A percentile compares a stretch with the other conserved stretches of the same genome.
These are phyloP conservation scores for Phragmites australis DNA, from an alignment of 176 grass and related monocot species.

Conservation along the genomic window DNA sequence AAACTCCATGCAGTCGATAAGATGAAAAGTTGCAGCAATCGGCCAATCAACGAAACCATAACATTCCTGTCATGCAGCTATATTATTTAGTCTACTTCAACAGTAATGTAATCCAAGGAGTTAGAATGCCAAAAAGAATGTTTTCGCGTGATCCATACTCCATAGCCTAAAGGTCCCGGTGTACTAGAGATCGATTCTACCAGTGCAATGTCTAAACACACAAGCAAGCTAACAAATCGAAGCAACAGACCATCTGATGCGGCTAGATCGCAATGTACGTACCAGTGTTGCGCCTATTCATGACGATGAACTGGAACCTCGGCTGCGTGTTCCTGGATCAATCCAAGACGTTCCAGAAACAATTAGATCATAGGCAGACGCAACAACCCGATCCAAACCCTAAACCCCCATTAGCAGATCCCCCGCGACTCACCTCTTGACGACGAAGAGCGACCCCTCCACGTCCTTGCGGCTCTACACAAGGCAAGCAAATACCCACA, in stretches of 20 bases:
- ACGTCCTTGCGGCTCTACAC: slow-evolving; percentile 92
- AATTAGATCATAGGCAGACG: slow-evolving; percentile 16
- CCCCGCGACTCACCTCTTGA: slow-evolving; percentile 65
- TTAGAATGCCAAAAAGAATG: background rate
- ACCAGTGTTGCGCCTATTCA: slow-evolving; percentile 83
- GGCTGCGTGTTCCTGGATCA: slow-evolving; percentile 63
- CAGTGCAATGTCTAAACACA: background rate
- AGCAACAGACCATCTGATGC: background rate
- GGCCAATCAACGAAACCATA: background rate
- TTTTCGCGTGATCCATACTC: background rate
- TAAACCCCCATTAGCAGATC: background rate
- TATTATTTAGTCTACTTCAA: background rate
- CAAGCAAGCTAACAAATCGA: background rate
- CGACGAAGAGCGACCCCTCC: slow-evolving; percentile 89
- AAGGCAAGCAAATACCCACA: background rate
- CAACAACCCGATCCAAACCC: slow-evolving; percentile 21
- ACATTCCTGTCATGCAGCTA: background rate
- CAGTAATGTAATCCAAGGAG: background rate
- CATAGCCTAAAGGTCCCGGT: background rate
- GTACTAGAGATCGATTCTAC: background rate
- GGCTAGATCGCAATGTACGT: slow-evolving; percentile 22
- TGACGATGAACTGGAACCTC: slow-evolving; percentile 88
- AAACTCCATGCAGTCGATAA: background rate
- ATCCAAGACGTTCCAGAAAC: slow-evolving; percentile 22
- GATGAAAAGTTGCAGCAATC: background rate